Evolutionary conservation across 805 yeast genomes (phyloP).

Genomic region (Saturnispora diversa): DNA sequence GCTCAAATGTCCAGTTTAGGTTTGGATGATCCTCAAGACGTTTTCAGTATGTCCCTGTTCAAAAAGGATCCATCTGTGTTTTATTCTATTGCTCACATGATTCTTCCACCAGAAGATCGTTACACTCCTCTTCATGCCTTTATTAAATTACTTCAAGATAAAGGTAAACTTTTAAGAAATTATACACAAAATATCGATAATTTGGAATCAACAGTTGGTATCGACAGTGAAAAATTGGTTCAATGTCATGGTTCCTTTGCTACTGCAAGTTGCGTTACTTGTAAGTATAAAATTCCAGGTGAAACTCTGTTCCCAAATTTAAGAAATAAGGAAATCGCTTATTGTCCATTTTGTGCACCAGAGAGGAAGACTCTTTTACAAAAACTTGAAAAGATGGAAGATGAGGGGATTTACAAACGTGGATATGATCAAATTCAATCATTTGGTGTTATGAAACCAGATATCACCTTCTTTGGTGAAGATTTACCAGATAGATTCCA

Average conservation of each 20-base stretch:
- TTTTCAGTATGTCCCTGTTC: constrained; percentile 68
- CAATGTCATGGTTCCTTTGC: constrained; percentile 95
- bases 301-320: constrained; percentile 53
- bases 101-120: constrained; percentile 61
- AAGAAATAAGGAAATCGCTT: constrained; percentile 50
- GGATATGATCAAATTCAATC: constrained; percentile 35
- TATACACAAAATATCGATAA: constrained; percentile 91
- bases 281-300: constrained; percentile 62
- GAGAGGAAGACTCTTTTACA: constrained; percentile 31
- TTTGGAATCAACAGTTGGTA: constrained; percentile 74
- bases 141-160: constrained; percentile 63
- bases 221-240: constrained; percentile 54
- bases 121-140: constrained; percentile 79
- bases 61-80: constrained; percentile 69
- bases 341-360: constrained; percentile 58
- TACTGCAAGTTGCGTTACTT: constrained; percentile 73
- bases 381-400: constrained; percentile 27
- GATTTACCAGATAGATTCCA: constrained; percentile 67
- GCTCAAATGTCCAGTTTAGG: constrained; percentile 60
- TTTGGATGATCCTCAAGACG: constrained; percentile 82
- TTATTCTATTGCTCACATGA: constrained; percentile 78
- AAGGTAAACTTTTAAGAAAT: constrained; percentile 69
- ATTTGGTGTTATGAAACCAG: constrained; percentile 84
- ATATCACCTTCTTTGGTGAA: constrained; percentile 88
- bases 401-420: constrained; percentile 23